Evolutionary conservation across 1,139 yeast genomes (phyloP).

Genomic region (Geotrichum carabidarum): DNA sequence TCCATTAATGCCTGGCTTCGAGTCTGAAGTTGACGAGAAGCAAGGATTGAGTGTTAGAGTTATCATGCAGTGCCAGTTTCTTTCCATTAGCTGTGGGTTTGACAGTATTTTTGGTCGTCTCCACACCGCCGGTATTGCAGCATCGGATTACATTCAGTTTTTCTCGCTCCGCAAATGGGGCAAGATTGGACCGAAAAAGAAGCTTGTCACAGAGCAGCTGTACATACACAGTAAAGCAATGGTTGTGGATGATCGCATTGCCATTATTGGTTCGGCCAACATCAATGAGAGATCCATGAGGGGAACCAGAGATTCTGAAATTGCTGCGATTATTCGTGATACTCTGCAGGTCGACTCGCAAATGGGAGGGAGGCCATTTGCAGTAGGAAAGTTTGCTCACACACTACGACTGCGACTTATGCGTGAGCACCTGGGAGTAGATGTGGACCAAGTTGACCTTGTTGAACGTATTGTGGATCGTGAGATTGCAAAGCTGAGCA

Average conservation of each 20-base stretch:
- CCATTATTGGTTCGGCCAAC: constrained; percentile 23
- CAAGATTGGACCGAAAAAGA: constrained; percentile 69
- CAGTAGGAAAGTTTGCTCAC: constrained; percentile 85
- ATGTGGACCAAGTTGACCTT: constrained; percentile 78
- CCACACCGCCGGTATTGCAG: constrained; percentile 67
- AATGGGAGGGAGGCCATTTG: constrained; percentile 78
- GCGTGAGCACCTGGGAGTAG: constrained; percentile 95
- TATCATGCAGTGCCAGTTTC: constrained; percentile 94
- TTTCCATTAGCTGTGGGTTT: constrained; percentile 87
- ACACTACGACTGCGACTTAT: constrained; percentile 81
- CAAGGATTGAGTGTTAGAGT: constrained; percentile 93
- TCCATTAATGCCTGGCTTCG: constrained; percentile 97
- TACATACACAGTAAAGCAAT: constrained; percentile 78
- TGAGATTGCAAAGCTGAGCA: constrained; percentile 5
- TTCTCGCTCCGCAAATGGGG: constrained; percentile 96
- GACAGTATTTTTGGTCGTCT: constrained; percentile 85
- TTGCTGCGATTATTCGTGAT: constrained; percentile 84
- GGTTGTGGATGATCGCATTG: constrained; percentile 24
- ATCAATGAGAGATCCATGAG: constrained; percentile 23
- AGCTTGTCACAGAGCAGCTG: constrained; percentile 80
- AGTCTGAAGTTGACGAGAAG: constrained; percentile 85
- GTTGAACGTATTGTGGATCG: constrained; percentile 53
- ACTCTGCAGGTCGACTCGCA: constrained; percentile 63
- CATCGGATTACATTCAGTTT: constrained; percentile 87
- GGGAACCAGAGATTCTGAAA: constrained; percentile 90